phyloP scores from a whole-genome alignment of 2,329 filamentous ascomycete species.

The Aphanoascus verrucosus region DNA sequence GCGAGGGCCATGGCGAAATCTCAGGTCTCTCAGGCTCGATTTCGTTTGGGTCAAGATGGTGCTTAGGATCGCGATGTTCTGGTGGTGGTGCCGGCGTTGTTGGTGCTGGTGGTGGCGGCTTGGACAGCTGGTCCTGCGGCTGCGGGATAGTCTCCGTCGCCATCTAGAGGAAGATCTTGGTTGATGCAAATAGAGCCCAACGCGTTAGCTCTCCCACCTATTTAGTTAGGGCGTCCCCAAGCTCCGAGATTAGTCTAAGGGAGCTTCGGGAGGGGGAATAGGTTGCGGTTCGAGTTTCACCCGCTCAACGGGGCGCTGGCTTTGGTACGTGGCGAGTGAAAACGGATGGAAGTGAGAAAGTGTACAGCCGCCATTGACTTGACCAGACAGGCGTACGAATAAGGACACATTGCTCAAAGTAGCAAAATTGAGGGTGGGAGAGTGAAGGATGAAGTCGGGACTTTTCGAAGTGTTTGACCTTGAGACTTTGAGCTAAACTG shows the following conservation, averaged over 20 bases:
- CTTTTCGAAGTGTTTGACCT: not conserved
- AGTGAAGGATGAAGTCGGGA: not conserved
- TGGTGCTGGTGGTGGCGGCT: not conserved
- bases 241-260: not conserved
- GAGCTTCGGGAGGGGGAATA: not conserved
- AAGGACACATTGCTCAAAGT: constrained; percentile 1
- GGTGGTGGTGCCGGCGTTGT: no score
- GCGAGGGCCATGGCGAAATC: constrained; percentile 22
- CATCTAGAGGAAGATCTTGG: constrained; percentile 24
- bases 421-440: not conserved
- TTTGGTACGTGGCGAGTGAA: not conserved
- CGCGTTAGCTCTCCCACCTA: not conserved
- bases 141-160: constrained; percentile 27
- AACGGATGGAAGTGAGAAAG: not conserved
- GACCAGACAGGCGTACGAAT: not conserved
- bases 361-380: constrained; percentile 7
- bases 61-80: constrained; percentile 9
- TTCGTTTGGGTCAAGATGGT: constrained; percentile 18
- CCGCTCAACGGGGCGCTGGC: not conserved
- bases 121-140: constrained; percentile 24
- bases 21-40: constrained; percentile 23
- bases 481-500: constrained; percentile 10
- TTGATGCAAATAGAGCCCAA: not conserved
- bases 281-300: not conserved
- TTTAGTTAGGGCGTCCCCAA: constrained; percentile 1